These are phyloP conservation scores for Solanum sitiens DNA, from an alignment of 257 asterid species.

Conservation along the genomic window DNA sequence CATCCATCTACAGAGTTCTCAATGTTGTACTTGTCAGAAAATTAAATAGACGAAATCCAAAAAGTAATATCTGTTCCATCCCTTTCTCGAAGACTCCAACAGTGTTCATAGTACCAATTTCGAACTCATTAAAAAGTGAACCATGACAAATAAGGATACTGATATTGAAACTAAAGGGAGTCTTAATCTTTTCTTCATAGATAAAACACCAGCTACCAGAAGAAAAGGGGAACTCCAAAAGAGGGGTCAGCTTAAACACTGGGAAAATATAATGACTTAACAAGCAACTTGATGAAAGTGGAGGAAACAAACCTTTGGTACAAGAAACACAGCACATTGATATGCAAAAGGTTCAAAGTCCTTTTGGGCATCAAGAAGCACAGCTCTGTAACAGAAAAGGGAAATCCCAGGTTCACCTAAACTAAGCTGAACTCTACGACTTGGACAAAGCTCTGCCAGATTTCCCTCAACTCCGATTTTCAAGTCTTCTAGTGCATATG, in stretches of 20 bases:
- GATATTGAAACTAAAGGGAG: neutral
- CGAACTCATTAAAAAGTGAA: neutral
- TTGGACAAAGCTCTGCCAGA: constrained; percentile 60
- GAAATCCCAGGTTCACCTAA: constrained; percentile 74
- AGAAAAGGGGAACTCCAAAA: neutral
- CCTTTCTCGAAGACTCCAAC: no score
- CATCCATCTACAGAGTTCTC: neutral
- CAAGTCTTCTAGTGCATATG: constrained; percentile 74
- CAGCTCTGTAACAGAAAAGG: constrained; percentile 48
- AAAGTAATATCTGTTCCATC: neutral
- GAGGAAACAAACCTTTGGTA: constrained; percentile 57
- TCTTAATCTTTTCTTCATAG: neutral
- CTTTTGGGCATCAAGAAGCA: constrained; percentile 67
- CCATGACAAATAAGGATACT: neutral
- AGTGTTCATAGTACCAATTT: neutral
- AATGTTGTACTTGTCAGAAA: neutral
- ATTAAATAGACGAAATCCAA: neutral
- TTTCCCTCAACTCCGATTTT: constrained; percentile 67
- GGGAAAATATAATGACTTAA: neutral
- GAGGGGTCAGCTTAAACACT: neutral
- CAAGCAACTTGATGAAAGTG: neutral
- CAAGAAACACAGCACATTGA: constrained; percentile 71
- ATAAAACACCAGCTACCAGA: neutral
- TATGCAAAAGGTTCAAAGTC: constrained; percentile 49
- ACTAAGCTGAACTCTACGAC: constrained; percentile 59